Evolutionary conservation across 148 eudicot species (phyloP), one percentile per base, ranked within the genome.

Genomic region (Fagopyrum esculentum): DNA sequence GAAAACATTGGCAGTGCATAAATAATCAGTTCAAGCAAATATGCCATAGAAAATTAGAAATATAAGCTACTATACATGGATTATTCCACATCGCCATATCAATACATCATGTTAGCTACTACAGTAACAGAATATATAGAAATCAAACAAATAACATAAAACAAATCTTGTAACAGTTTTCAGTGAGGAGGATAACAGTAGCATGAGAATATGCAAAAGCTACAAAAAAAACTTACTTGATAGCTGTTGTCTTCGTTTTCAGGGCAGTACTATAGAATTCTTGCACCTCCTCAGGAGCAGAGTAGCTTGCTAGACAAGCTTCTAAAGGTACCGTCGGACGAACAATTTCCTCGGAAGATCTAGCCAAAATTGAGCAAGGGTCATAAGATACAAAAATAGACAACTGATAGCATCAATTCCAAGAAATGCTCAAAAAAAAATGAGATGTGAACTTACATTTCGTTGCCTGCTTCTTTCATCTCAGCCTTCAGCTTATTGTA

Each of bases 321-420:
- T 79, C 83, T 78, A 95, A 79, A 49, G 89, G 92, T 60, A 95
- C 99, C 83, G 94, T 89, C 76, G 99, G 99, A 48, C 99, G 99
- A 69, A 92, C 93, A 75, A 90, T 88, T 84, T 92, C 90, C 85
- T 83, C 84, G 8, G 86, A 47, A 56, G 87, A 84, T 72, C 99
- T 95, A 92, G 63, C 15, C 30, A 49, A 43, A 66, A 11, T 66
- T 40, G 71, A 9, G 43, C 46, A 66, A 40, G 19, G 1, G 40
- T 12, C 52, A 8, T 49, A 49, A 49, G 52, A 49, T 12, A 49
- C 52, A 8, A 49, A 2, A 35, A 35, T 35, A 2, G 40, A 35
- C 40, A 35, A 35, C 3, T 35, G 40, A 35, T 35, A 35, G 40
- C 40, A 35, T 35, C 2, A 35, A 35, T 35, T 35, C 40, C 40